Evolutionary conservation across 2,329 filamentous ascomycete genomes (phyloP), one percentile per base, ranked within the genome.

Genomic region (Zalaria sp.): DNA sequence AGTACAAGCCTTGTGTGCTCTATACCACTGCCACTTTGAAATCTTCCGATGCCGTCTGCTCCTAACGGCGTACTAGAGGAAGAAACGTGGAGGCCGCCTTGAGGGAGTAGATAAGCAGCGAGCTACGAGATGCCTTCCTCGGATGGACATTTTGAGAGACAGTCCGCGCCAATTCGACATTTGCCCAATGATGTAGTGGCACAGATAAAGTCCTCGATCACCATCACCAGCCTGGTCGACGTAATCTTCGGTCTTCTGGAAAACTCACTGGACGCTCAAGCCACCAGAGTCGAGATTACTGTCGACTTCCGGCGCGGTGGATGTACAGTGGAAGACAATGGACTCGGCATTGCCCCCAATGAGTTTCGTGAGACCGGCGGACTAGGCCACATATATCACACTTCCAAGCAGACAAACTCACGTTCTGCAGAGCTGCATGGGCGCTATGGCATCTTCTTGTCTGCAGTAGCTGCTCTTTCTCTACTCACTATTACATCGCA

Each of bases 241-340:
- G 86, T 83, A 4, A 66, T 84, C 9, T 66, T 77, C 42, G 83
- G 82, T 37, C 70, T 96, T 6, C 52, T 93, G 26, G 77, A 81
- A 57, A 98, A 98, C 58, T 77, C 86, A 0, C 68, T 98, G 8
- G 91, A 98, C 65, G 85, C 87, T 3, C 65, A 66, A 37, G 80
- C 88, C 10, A 71, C 68, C 29, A 81, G 71, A 42, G 63, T 95
- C 47, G 74, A 74, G 41, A 67, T 93, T 42, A 72, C 70, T 1
- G 66, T 94, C 25, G 83, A 95, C 61, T 86, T 85, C 56, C 59
- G 63, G 41, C 77, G 80, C 25, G 89, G 87, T 4, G 77, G 73
- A 50, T 94, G 88, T 59, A 69, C 71, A 0, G 73, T 95, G 4
- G 83, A 93, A 54, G 91, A 98, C 57, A 73, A 96, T 61, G 91